phyloP scores from a whole-genome alignment of 2,329 filamentous ascomycete genomes.

The Pseudogymnoascus sp. region DNA sequence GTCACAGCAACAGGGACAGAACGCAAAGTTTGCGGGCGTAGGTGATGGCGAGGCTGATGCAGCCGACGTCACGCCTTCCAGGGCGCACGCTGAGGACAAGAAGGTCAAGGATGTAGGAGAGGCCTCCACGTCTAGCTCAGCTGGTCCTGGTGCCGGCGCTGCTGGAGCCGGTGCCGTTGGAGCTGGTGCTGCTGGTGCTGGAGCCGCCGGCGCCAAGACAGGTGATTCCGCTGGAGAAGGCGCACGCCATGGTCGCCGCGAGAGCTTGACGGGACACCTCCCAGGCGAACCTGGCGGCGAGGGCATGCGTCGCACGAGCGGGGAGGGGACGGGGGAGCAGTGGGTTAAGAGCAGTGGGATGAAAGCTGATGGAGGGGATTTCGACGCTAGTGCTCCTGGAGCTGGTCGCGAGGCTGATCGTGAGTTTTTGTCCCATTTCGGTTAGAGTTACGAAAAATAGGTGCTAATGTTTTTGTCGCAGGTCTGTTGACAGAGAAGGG shows the following conservation, averaged over 20 bases:
- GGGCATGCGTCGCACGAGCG: constrained; percentile 23
- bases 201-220: neutral
- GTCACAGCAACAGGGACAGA: neutral
- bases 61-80: neutral
- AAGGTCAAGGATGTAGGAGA: constrained; percentile 16
- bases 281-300: constrained; percentile 19
- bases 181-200: neutral
- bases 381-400: constrained; percentile 55
- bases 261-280: constrained; percentile 16
- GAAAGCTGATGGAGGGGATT: constrained; percentile 57
- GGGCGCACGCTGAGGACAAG: neutral
- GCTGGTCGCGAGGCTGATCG: constrained; percentile 60
- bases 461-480: constrained; percentile 9
- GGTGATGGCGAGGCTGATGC: neutral
- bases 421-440: constrained; percentile 31
- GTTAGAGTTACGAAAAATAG: constrained; percentile 11
- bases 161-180: neutral
- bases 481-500: constrained; percentile 8
- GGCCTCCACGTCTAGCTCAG: neutral
- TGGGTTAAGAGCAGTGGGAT: constrained; percentile 51
- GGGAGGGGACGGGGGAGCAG: constrained; percentile 45
- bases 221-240: neutral
- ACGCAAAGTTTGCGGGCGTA: neutral
- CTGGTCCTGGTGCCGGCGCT: neutral
- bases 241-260: constrained; percentile 11